Conservation (phyloP, 148 eudicot species). For the Arbutus unedo region DNA sequence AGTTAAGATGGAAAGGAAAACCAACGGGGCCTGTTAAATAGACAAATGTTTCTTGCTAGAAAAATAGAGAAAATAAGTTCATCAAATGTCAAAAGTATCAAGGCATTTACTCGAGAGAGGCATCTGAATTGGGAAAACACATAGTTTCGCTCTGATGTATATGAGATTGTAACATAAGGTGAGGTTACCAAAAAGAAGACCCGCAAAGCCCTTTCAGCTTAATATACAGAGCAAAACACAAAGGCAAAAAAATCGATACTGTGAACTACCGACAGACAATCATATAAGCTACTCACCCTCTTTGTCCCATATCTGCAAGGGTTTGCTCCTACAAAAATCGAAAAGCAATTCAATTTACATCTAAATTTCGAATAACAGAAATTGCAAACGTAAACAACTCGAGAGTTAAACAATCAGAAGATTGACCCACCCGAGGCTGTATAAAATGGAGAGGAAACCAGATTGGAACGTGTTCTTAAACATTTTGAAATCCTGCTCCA, state of each 20-base stretch:
- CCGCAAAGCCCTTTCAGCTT: neutral
- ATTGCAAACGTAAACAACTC: neutral
- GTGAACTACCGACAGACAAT: neutral
- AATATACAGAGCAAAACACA: neutral
- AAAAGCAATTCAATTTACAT: neutral
- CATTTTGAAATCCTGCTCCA: conserved; percentile 30
- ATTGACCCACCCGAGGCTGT: conserved; percentile 76
- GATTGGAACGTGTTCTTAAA: conserved; percentile 96
- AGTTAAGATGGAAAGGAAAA: neutral
- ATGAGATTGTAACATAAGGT: neutral
- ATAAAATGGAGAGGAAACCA: conserved; percentile 83
- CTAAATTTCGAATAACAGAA: neutral
- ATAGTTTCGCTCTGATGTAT: neutral
- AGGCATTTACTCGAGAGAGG: neutral
- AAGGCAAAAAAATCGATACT: neutral
- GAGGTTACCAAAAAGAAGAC: neutral
- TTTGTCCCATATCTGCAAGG: conserved; percentile 98
- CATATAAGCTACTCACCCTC: conserved; percentile 50
- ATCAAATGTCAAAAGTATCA: neutral
- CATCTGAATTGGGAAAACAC: neutral
- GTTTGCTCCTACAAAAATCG: conserved; percentile 73
- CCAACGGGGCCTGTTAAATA: neutral
- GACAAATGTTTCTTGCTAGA: neutral
- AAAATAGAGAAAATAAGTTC: neutral
- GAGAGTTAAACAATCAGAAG: neutral